Evolutionary conservation across 129 eudicot species (phyloP).

Genomic region (Smallanthus sonchifolius): DNA sequence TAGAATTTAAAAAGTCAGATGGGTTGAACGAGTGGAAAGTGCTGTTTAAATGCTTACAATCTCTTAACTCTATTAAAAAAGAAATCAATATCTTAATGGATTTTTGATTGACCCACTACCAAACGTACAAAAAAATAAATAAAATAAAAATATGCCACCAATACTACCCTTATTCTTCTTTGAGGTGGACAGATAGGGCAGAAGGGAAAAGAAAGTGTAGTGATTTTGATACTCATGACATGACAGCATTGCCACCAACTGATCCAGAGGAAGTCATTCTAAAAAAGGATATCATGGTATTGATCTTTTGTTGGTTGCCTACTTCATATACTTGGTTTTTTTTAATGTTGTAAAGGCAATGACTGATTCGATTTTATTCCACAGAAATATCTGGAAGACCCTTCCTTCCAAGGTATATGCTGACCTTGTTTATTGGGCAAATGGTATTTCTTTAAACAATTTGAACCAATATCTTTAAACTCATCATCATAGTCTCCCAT

Average conservation of each 20-base stretch:
- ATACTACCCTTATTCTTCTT: neutral
- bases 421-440: neutral
- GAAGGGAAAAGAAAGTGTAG: neutral
- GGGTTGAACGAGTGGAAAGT: neutral
- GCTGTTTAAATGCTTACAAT: neutral
- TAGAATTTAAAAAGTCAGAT: neutral
- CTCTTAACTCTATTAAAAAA: neutral
- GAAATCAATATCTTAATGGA: too few species aligned
- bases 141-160: neutral
- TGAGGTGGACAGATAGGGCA: neutral
- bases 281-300: constrained; percentile 64
- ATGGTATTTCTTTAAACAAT: neutral
- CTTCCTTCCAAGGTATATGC: constrained; percentile 70
- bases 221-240: constrained; percentile 2
- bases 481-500: constrained; percentile 1
- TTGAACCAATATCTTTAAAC: neutral
- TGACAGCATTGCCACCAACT: constrained; percentile 26
- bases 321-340: neutral
- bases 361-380: constrained; percentile 5
- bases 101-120: neutral
- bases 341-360: constrained; percentile 10
- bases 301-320: neutral
- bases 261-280: constrained; percentile 38
- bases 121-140: too few species aligned
- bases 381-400: constrained; percentile 67